These are phyloP conservation scores for Chalciporus chontae DNA, from an alignment of 768 basidiomycete genomes.

Conservation along the genomic window DNA sequence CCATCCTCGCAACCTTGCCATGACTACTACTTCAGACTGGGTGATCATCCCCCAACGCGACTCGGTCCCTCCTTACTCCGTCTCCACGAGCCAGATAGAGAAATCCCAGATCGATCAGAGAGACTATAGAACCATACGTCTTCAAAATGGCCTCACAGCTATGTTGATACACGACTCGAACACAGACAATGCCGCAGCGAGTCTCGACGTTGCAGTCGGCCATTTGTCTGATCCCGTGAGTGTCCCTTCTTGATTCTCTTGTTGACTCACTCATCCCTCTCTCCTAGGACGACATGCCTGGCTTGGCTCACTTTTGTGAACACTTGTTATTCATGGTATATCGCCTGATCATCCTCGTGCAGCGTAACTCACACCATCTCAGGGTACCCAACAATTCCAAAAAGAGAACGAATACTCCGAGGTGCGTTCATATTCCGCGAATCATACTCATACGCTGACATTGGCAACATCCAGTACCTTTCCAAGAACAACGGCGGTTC, in stretches of 20 bases:
- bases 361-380: neutral
- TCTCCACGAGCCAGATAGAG: slow-evolving; percentile 59
- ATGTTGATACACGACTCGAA: slow-evolving; percentile 78
- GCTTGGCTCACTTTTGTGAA: slow-evolving; percentile 93
- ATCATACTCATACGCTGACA: neutral
- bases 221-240: slow-evolving; percentile 90
- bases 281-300: slow-evolving; percentile 78
- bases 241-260: slow-evolving; percentile 2
- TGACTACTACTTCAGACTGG: slow-evolving; percentile 24
- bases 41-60: slow-evolving; percentile 7
- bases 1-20: slow-evolving; percentile 19
- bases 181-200: slow-evolving; percentile 93
- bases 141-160: slow-evolving; percentile 89
- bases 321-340: slow-evolving; percentile 93
- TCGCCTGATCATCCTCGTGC: neutral
- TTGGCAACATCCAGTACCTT: slow-evolving; percentile 47
- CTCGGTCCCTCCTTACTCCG: slow-evolving; percentile 42
- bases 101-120: slow-evolving; percentile 78
- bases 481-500: slow-evolving; percentile 82
- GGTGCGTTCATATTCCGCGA: slow-evolving; percentile 35
- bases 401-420: slow-evolving; percentile 94
- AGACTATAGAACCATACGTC: slow-evolving; percentile 73
- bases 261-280: neutral
- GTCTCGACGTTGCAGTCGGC: slow-evolving; percentile 91
- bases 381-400: slow-evolving; percentile 84